Conservation (phyloP, 768 basidiomycete species). For the Termitomyces sp. region DNA sequence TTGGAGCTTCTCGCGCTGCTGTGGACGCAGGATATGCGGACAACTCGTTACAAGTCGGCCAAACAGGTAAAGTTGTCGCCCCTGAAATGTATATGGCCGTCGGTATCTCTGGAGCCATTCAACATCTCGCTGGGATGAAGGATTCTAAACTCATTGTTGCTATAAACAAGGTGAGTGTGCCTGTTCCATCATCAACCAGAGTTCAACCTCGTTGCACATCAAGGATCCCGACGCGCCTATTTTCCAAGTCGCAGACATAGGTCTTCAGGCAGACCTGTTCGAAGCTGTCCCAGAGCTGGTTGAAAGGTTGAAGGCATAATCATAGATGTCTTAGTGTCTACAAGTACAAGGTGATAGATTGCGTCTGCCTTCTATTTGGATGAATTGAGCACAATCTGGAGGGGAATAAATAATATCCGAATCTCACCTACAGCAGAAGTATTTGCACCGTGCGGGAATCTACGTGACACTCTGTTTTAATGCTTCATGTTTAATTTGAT, state of each 20-base stretch:
- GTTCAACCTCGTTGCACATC: slow-evolving; percentile 4
- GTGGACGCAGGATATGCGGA: slow-evolving; percentile 98
- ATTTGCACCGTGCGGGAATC: background rate
- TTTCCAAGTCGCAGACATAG: slow-evolving; percentile 96
- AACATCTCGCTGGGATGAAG: slow-evolving; percentile 99
- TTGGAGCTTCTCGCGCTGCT: slow-evolving; percentile 96
- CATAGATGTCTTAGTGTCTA: background rate
- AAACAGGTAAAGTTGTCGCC: slow-evolving; percentile 98
- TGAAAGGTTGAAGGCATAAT: slow-evolving; percentile 67
- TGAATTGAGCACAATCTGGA: background rate
- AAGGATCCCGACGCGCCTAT: slow-evolving; percentile 97
- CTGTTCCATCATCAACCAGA: background rate
- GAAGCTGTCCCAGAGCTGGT: slow-evolving; percentile 88
- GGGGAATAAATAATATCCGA: background rate
- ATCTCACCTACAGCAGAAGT: background rate
- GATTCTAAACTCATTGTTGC: slow-evolving; percentile 98
- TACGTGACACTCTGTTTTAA: background rate
- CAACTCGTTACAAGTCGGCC: slow-evolving; percentile 97
- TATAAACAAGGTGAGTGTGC: slow-evolving; percentile 77
- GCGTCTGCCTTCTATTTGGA: background rate
- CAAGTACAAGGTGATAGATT: background rate
- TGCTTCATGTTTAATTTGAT: too few relatives aligned
- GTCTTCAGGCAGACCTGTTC: slow-evolving; percentile 90
- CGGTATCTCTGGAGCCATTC: slow-evolving; percentile 97
- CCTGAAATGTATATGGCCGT: slow-evolving; percentile 95